A percentile compares a stretch with the other conserved stretches of the same genome.
Evolutionary conservation across 2,329 filamentous ascomycete species (phyloP).

Genomic region (Cordyceps fumosorosea): DNA sequence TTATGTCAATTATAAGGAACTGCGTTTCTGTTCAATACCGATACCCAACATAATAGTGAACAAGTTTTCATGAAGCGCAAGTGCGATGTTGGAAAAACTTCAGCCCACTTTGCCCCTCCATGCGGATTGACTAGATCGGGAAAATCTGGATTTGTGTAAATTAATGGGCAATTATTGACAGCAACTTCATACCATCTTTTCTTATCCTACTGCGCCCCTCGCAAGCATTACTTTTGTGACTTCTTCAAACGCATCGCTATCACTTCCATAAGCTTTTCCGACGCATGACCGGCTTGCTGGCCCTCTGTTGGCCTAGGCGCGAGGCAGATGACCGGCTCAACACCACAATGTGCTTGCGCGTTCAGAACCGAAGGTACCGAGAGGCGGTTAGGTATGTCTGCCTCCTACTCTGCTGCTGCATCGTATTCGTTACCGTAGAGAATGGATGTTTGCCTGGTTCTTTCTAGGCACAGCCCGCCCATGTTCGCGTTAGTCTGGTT

Average conservation of each 20-base stretch:
- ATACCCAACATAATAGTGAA: neutral
- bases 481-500: neutral
- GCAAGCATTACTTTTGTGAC: neutral
- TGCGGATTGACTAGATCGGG: slow-evolving; percentile 6
- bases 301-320: neutral
- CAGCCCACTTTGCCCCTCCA: slow-evolving; percentile 12
- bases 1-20: neutral
- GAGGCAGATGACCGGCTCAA: neutral
- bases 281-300: neutral
- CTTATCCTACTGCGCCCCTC: too few species aligned
- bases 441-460: neutral
- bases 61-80: neutral
- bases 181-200: too few species aligned
- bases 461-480: neutral
- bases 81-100: neutral
- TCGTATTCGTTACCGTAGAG: neutral
- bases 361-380: neutral
- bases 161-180: neutral
- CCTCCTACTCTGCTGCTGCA: neutral
- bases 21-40: neutral
- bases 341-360: neutral
- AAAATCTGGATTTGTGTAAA: neutral
- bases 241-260: neutral
- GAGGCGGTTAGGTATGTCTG: neutral
- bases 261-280: neutral